Evolutionary conservation across 208 protist species (phyloP).

Genomic region (Leishmania martiniquensis): DNA sequence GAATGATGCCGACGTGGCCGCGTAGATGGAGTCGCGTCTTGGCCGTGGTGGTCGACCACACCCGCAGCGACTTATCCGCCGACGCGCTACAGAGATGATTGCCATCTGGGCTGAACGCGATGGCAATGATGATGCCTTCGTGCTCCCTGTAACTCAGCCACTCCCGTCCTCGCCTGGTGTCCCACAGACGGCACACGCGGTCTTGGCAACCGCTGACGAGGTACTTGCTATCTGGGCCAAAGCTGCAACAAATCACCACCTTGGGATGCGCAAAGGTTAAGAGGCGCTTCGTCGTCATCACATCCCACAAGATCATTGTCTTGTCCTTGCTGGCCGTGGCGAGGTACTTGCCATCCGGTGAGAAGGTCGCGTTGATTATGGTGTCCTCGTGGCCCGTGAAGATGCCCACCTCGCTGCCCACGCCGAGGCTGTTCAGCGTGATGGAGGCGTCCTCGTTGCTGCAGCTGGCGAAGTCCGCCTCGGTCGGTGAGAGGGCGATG

Average conservation of each 20-base stretch:
- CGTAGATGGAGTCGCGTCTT: conserved; percentile 67
- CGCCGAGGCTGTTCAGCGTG: conserved; percentile 52
- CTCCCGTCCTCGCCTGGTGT: conserved; percentile 68
- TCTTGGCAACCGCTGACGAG: conserved; percentile 90
- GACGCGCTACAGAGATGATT: conserved; percentile 75
- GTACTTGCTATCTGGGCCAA: conserved; percentile 83
- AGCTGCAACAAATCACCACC: conserved; percentile 91
- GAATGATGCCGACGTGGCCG: conserved; percentile 82
- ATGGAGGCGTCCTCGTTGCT: conserved; percentile 86
- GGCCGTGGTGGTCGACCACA: conserved; percentile 78
- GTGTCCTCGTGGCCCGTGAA: conserved; percentile 89
- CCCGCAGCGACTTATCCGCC: conserved; percentile 81
- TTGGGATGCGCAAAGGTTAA: conserved; percentile 77
- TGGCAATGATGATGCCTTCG: conserved; percentile 84
- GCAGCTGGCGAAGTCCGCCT: conserved; percentile 83
- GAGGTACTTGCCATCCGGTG: conserved; percentile 86
- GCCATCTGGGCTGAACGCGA: conserved; percentile 83
- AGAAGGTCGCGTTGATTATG: conserved; percentile 82
- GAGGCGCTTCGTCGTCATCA: conserved; percentile 76
- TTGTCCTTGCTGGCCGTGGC: conserved; percentile 90
- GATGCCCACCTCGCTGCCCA: conserved; percentile 73
- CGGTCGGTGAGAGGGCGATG: conserved; percentile 69
- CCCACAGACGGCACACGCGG: conserved; percentile 87
- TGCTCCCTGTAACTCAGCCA: conserved; percentile 69
- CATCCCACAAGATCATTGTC: conserved; percentile 91